A percentile compares a stretch with the other conserved stretches of the same genome.
Evolutionary conservation across 2,329 filamentous ascomycete genomes (phyloP).

Genomic region (Exserohilum turcica): DNA sequence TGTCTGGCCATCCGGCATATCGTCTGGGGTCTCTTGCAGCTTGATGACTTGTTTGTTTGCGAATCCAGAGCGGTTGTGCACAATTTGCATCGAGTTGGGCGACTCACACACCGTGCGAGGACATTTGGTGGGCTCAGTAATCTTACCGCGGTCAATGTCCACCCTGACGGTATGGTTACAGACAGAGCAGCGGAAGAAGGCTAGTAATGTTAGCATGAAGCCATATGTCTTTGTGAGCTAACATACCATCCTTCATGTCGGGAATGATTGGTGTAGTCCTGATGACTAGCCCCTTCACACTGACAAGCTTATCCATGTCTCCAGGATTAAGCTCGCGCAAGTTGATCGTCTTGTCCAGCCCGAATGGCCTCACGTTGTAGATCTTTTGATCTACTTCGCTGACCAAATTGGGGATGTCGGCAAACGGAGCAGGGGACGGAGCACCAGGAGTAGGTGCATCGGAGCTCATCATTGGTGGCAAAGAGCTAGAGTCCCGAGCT

Average conservation of each 20-base stretch:
- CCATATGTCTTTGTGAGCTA: neutral
- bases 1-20: slow-evolving; percentile 91
- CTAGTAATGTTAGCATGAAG: slow-evolving; percentile 48
- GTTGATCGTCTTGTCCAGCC: slow-evolving; percentile 84
- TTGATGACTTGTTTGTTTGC: slow-evolving; percentile 99
- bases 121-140: slow-evolving; percentile 90
- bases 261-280: slow-evolving; percentile 94
- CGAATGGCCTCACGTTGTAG: slow-evolving; percentile 89
- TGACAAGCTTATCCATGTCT: slow-evolving; percentile 96
- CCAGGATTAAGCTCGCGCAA: slow-evolving; percentile 92
- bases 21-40: slow-evolving; percentile 94
- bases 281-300: slow-evolving; percentile 94
- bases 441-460: slow-evolving; percentile 62
- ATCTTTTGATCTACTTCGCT: slow-evolving; percentile 78
- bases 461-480: slow-evolving; percentile 78
- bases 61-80: slow-evolving; percentile 94
- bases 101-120: slow-evolving; percentile 79
- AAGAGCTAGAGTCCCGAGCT: slow-evolving; percentile 66
- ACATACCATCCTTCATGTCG: slow-evolving; percentile 85
- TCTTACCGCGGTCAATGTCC: slow-evolving; percentile 92
- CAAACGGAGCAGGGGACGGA: slow-evolving; percentile 41
- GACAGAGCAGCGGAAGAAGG: slow-evolving; percentile 93
- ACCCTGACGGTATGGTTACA: slow-evolving; percentile 92
- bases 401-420: slow-evolving; percentile 69
- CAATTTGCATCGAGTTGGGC: slow-evolving; percentile 96